phyloP scores from a whole-genome alignment of 345 rosid genomes.

The Melaleuca alternifolia region DNA sequence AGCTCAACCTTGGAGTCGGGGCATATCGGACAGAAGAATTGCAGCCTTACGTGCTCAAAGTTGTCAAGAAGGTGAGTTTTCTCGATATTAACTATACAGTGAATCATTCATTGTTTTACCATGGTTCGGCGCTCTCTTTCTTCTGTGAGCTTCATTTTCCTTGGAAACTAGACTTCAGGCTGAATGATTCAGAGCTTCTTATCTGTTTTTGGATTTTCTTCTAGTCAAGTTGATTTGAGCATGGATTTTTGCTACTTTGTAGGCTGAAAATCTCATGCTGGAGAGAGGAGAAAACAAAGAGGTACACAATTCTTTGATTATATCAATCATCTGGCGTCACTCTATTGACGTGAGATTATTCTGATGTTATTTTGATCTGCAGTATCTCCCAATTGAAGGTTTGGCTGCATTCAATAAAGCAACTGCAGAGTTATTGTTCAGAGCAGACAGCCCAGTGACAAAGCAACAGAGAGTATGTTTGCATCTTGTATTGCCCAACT shows the following conservation, averaged over 20 bases:
- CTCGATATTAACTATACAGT: not conserved
- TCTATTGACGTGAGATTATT: not conserved
- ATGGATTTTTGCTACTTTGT: not conserved
- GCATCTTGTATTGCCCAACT: not conserved
- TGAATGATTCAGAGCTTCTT: not conserved
- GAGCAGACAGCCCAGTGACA: slow-evolving; percentile 67
- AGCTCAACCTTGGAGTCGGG: slow-evolving; percentile 98
- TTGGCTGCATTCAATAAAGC: slow-evolving; percentile 84
- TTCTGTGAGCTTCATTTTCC: not conserved
- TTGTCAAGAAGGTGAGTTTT: slow-evolving; percentile 74
- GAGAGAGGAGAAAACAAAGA: slow-evolving; percentile 91
- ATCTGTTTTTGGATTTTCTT: not conserved
- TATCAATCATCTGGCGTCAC: not conserved
- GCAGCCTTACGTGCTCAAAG: slow-evolving; percentile 89
- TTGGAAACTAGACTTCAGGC: not conserved
- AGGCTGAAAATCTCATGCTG: slow-evolving; percentile 92
- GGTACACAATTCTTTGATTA: slow-evolving; percentile 28
- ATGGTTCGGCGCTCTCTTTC: not conserved
- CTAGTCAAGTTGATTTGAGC: not conserved
- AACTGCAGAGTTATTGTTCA: slow-evolving; percentile 84
- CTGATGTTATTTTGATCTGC: slow-evolving; percentile 9
- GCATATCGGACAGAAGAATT: slow-evolving; percentile 93
- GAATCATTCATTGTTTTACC: not conserved
- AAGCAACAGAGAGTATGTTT: slow-evolving; percentile 61
- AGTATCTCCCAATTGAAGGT: slow-evolving; percentile 99